phyloP scores from a whole-genome alignment of 768 basidiomycete species.

The Mycena alexandri region DNA sequence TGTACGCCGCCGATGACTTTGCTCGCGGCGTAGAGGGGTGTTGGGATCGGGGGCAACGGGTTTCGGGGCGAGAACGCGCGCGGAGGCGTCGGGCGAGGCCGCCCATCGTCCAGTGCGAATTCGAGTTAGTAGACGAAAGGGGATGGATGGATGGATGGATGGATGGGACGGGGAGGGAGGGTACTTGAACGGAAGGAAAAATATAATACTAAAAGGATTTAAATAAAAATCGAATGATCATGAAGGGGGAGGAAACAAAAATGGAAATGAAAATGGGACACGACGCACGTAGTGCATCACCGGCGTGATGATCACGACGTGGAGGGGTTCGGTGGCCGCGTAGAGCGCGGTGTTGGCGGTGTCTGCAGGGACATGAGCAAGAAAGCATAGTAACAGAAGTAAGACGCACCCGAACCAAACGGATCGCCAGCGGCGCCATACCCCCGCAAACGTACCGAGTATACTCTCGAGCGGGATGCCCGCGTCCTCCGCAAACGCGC shows the following conservation, averaged over 20 bases:
- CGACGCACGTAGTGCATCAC: slow-evolving; percentile 46
- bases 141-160: neutral
- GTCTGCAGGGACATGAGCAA: slow-evolving; percentile 28
- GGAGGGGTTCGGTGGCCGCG: slow-evolving; percentile 33
- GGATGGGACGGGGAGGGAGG: neutral
- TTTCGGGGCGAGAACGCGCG: slow-evolving; percentile 36
- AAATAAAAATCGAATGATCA: no score
- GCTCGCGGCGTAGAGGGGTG: slow-evolving; percentile 43
- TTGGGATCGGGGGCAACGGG: slow-evolving; percentile 22
- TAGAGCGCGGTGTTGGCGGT: slow-evolving; percentile 37
- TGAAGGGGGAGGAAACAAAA: no score
- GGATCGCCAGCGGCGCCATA: slow-evolving; percentile 37
- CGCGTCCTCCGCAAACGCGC: slow-evolving; percentile 37
- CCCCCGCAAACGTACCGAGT: slow-evolving; percentile 32
- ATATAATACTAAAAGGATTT: no score
- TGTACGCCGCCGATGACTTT: slow-evolving; percentile 47
- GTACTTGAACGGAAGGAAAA: no score
- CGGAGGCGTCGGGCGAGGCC: slow-evolving; percentile 40
- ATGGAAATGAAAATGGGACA: neutral
- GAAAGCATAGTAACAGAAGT: neutral
- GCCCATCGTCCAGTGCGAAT: slow-evolving; percentile 42
- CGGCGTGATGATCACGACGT: slow-evolving; percentile 43
- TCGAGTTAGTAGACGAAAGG: no score
- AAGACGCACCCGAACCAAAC: slow-evolving; percentile 27
- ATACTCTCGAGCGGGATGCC: slow-evolving; percentile 34